Base-by-base conservation (phyloP, 805 yeast genomes). In the Brettanomyces bruxellensis region DNA sequence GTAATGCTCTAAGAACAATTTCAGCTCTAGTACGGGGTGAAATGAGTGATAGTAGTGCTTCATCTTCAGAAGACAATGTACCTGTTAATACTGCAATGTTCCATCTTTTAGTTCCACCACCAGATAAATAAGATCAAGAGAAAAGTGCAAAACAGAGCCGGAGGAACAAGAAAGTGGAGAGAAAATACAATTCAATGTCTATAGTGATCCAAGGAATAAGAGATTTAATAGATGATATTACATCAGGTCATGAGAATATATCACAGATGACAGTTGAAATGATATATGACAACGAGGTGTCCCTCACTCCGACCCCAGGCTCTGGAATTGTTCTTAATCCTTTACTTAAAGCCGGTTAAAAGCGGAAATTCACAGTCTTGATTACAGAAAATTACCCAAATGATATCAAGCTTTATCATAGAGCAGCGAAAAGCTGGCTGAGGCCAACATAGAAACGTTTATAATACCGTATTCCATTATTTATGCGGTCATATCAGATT, bases 341-440 rank as follows among this genome's bases (percentile, higher is more conserved):
- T 56, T 69, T 93, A 49, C 70, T 88, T 47, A 83, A 86, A 57
- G 96, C 97, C 4, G 79, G 95, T 49, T 76, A 83, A 51, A 90
- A 91, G 68, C 81, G 98, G 71, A 85, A 80, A 58, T 91, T 93
- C 66, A 84, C 95, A 0, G 98, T 95, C 8, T 69, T 87, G 48
- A 93, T 93, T 34, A 86, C 96, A 1, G 99, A 93, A 64, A 80
- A 83, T 46, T 91, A 79, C 65, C 99, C 99, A 24, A 93, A 89
- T 64, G 89, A 83, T 53, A 80, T 86, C 14, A 70, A 71, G 25
- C 70, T 70, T 23, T 87, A 97, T 1, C 95, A 87, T 56, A 69
- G 69, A 49, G 87, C 91, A 60, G 96, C 93, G 23, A 79, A 56
- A 78, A 76, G 47, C 73, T 93, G 51, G 83, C 95, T 1, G 83